phyloP scores from a whole-genome alignment of 140 eudicot species.

The Erigeron philadelphicus region DNA sequence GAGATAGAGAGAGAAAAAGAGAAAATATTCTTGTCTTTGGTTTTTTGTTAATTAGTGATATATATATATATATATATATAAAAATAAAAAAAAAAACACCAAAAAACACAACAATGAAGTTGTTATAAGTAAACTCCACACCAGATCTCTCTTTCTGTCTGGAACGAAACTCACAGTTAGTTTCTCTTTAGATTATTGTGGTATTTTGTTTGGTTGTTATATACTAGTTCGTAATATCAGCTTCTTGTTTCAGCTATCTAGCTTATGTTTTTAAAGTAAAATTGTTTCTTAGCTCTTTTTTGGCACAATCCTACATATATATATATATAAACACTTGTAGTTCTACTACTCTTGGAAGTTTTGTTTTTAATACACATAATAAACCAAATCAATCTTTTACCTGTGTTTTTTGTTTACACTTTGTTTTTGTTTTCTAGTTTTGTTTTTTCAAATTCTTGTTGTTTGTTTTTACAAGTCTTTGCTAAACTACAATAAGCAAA shows the following conservation, averaged over 20 bases:
- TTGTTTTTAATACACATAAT: conserved; percentile 43
- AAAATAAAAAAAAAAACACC: conserved; percentile 28
- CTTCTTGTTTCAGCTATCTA: conserved; percentile 37
- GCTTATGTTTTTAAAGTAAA: conserved; percentile 26
- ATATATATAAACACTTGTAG: neutral
- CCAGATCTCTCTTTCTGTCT: conserved; percentile 48
- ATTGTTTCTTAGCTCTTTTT: conserved; percentile 41
- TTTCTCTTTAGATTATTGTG: conserved; percentile 37
- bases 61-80: too few relatives aligned
- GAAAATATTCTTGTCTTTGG: conserved; percentile 45
- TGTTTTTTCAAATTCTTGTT: conserved; percentile 34
- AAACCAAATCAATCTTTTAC: conserved; percentile 46
- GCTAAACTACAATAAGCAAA: conserved; percentile 44
- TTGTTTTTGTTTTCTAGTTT: conserved; percentile 44
- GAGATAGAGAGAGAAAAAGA: conserved; percentile 42
- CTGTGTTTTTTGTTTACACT: conserved; percentile 35
- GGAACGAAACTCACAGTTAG: conserved; percentile 31
- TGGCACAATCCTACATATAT: conserved; percentile 43
- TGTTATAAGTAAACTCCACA: conserved; percentile 31
- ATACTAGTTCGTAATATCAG: conserved; percentile 14
- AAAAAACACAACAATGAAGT: conserved; percentile 36
- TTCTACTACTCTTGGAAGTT: conserved; percentile 27
- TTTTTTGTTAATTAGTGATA: conserved; percentile 40
- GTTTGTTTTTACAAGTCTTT: conserved; percentile 27
- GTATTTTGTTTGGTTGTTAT: conserved; percentile 44